Evolutionary conservation across 257 asterid species (phyloP).

Genomic region (Solanum chaucha): DNA sequence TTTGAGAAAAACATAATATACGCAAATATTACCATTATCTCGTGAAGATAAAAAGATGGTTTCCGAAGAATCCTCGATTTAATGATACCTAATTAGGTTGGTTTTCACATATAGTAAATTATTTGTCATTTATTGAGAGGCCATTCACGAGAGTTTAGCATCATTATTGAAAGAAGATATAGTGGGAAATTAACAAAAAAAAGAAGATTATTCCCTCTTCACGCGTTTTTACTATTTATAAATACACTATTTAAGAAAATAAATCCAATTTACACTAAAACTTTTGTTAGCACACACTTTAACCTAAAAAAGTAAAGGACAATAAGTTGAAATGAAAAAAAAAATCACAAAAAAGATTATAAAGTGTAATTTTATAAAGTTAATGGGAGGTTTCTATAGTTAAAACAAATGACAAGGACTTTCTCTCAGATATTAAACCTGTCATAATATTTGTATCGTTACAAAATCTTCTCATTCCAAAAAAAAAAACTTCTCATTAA

Average conservation of each 20-base stretch:
- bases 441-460: neutral
- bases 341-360: neutral
- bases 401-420: neutral
- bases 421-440: neutral
- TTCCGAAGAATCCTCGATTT: accelerated
- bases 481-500: neutral
- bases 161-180: neutral
- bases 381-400: neutral
- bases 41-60: too few relatives aligned
- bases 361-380: neutral
- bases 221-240: neutral
- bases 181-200: neutral
- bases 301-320: neutral
- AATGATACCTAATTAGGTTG: neutral
- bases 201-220: neutral
- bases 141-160: neutral
- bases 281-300: neutral
- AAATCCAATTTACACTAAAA: neutral
- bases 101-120: neutral
- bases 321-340: neutral
- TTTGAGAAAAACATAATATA: neutral
- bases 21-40: neutral
- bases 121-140: neutral
- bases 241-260: neutral
- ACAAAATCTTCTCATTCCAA: neutral